Evolutionary conservation across 2,329 filamentous ascomycete genomes (phyloP).

Genomic region (Trichoderma sp.): DNA sequence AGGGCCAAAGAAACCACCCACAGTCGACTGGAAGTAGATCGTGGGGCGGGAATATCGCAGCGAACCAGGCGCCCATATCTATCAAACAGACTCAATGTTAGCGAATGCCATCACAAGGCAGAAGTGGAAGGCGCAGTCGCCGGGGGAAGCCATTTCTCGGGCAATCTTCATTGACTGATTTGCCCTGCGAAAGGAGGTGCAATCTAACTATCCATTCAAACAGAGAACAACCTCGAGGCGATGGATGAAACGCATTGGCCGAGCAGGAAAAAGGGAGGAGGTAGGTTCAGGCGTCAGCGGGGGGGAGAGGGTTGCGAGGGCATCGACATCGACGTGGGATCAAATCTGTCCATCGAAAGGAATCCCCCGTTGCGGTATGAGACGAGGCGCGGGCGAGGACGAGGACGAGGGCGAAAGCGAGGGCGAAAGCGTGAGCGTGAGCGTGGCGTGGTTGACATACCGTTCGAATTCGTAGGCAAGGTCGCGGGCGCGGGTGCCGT

Average conservation of each 20-base stretch:
- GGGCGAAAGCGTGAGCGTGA: constrained; percentile 28
- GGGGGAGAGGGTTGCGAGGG: constrained; percentile 27
- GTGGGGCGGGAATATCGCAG: constrained; percentile 95
- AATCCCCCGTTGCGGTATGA: constrained; percentile 28
- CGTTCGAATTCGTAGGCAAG: constrained; percentile 99
- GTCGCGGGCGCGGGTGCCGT: constrained; percentile 97
- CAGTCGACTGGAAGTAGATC: constrained; percentile 91
- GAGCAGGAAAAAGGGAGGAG: constrained; percentile 24
- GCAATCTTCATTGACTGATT: constrained; percentile 13
- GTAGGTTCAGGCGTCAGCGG: constrained; percentile 22
- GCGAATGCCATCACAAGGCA: constrained; percentile 33
- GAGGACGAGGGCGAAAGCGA: constrained; percentile 39
- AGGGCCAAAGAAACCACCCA: constrained; percentile 52
- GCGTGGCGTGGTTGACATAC: constrained; percentile 69
- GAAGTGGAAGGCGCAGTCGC: constrained; percentile 22
- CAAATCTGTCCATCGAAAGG: constrained; percentile 29
- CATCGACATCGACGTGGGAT: constrained; percentile 22
- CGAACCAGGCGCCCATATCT: constrained; percentile 97
- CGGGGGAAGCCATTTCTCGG: constrained; percentile 12
- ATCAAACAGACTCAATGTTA: constrained; percentile 38
- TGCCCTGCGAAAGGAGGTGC: constrained; percentile 24
- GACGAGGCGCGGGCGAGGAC: constrained; percentile 32
- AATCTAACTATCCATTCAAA: constrained; percentile 28
- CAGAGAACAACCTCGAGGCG: constrained; percentile 28
- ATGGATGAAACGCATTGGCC: constrained; percentile 30